Percentiles rank a stretch among this genome's conserved stretches.
Conservation (phyloP, 148 eudicot genomes). For the Euryodendron excelsum region DNA sequence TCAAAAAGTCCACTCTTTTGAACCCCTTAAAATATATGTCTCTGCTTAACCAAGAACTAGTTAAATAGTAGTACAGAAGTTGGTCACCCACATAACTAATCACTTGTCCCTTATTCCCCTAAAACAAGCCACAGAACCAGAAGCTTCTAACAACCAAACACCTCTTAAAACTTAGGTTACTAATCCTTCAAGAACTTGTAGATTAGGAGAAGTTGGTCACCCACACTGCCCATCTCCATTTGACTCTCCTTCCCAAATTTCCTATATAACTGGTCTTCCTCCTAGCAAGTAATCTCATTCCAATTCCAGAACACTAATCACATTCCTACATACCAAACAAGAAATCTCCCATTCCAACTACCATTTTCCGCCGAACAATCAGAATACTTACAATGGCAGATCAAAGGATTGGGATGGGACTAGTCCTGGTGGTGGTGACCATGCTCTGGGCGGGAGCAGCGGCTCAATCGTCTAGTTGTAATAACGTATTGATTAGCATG, state of each 20-base stretch:
- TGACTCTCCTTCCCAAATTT: not conserved
- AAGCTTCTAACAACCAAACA: not conserved
- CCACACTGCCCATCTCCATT: slow-evolving; percentile 11
- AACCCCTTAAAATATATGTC: not conserved
- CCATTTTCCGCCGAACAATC: not conserved
- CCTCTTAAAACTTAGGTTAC: too few relatives aligned
- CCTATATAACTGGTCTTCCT: not conserved
- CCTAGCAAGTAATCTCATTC: not conserved
- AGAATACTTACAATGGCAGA: slow-evolving; percentile 22
- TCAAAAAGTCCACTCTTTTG: not conserved
- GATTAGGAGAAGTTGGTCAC: slow-evolving; percentile 23
- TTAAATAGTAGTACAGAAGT: not conserved
- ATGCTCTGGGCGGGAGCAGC: slow-evolving; percentile 26
- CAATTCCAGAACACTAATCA: not conserved
- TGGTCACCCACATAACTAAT: not conserved
- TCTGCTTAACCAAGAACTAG: too few relatives aligned
- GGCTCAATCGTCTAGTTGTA: slow-evolving; percentile 37
- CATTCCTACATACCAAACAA: not conserved
- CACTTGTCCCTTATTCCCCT: not conserved
- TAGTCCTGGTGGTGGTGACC: slow-evolving; percentile 1
- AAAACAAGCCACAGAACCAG: not conserved
- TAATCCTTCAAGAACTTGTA: not conserved
- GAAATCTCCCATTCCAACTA: not conserved
- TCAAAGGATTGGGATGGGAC: slow-evolving; percentile 12
- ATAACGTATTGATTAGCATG: slow-evolving; percentile 36